Evolutionary conservation across 352 stramenopile genomes (phyloP), one percentile per base, ranked within the genome.

Genomic region (Elongisporangium anandrum): DNA sequence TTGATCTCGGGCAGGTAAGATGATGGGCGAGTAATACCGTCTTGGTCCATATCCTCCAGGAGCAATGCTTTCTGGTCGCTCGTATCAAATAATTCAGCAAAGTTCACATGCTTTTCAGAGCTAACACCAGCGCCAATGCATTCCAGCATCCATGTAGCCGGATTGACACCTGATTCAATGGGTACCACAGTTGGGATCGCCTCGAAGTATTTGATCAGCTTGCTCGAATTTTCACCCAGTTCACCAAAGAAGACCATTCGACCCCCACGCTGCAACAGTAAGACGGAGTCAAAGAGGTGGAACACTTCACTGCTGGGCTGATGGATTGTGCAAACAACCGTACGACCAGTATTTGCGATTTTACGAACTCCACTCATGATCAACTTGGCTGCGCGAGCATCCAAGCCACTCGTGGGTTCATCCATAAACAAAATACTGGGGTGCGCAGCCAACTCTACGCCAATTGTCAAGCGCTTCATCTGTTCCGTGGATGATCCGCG

Each of bases 251-350:
- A 92, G 0, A 86, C 70, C 8, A 65, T 71, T 20, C 62, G 63
- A 3, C 82, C 81, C 9, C 81, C 81, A 12, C 71, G 66, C 50
- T 85, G 64, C 13, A 97, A 70, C 4, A 97, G 59, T 52, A 97
- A 72, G 7, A 97, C 54, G 34, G 79, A 80, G 64, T 97, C 87
- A 61, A 97, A 97, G 24, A 88, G 77, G n/a, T 81, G 78, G 29
- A 97, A 97, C 7, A 97, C 83, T 52, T 97, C 84, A 3, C 77
- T 85, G 19, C 74, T 84, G 16, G 92, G 92, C 66, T 98, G 92
- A 62, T 98, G 92, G 65, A 98, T 98, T 7, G 90, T 97, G 55
- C 93, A 97, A 0, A 97, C 71, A 26, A 98, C 77, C 3, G 82
- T 94, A 17, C 78, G 65, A 1, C 88, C 87, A 5, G 77, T 77